phyloP scores from a whole-genome alignment of 2,329 filamentous ascomycete genomes.

The Proliferodiscus dingleyae region DNA sequence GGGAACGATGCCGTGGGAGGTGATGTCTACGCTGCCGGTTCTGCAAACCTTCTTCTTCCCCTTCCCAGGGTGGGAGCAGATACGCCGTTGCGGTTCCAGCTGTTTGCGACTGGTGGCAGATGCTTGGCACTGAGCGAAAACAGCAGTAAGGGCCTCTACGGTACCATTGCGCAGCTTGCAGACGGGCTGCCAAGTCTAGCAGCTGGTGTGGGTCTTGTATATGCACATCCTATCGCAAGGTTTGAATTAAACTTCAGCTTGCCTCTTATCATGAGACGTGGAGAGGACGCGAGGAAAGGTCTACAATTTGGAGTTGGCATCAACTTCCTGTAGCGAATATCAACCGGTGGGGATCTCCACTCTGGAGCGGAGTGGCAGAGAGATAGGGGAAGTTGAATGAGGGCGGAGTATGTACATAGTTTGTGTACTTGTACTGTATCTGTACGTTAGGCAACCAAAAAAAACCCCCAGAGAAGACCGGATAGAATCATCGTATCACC shows the following conservation, averaged over 20 bases:
- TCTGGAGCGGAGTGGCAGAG: not conserved
- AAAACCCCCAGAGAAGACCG: too few relatives aligned
- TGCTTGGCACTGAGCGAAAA: constrained; percentile 66
- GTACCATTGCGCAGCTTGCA: constrained; percentile 64
- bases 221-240: constrained; percentile 86
- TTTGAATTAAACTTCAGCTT: constrained; percentile 96
- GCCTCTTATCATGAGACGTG: constrained; percentile 73
- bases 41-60: constrained; percentile 79
- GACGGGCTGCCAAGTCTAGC: constrained; percentile 78
- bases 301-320: constrained; percentile 94
- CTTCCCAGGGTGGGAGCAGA: constrained; percentile 77
- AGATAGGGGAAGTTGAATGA: not conserved
- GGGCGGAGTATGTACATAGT: too few relatives aligned
- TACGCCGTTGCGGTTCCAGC: constrained; percentile 78
- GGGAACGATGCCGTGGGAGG: constrained; percentile 82
- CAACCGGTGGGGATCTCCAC: constrained; percentile 1
- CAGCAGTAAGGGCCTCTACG: constrained; percentile 35
- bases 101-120: constrained; percentile 87
- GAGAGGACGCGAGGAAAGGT: constrained; percentile 86
- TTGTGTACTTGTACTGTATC: too few relatives aligned
- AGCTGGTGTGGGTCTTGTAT: constrained; percentile 85
- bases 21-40: constrained; percentile 85
- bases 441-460: too few relatives aligned
- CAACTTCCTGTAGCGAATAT: constrained; percentile 66
- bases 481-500: too few relatives aligned